phyloP scores from a whole-genome alignment of 1,139 yeast genomes.

The Lodderomyces theae region DNA sequence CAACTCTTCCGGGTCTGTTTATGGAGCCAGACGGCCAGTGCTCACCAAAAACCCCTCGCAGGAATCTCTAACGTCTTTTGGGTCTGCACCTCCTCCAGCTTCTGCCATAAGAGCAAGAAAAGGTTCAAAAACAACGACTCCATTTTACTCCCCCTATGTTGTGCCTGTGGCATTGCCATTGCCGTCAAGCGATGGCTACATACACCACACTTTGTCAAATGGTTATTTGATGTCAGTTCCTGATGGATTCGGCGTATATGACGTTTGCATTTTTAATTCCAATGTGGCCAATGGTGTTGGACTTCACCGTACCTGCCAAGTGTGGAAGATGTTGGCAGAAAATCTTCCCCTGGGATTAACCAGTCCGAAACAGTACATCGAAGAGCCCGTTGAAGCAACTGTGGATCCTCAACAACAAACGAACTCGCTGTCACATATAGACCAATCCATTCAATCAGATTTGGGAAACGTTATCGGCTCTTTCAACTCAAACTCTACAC shows the following conservation, averaged over 20 bases:
- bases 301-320: slow-evolving; percentile 57
- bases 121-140: neutral
- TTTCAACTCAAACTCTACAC: slow-evolving; percentile 44
- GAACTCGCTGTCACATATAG: slow-evolving; percentile 13
- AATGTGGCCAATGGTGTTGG: slow-evolving; percentile 54
- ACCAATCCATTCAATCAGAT: slow-evolving; percentile 39
- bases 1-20: slow-evolving; percentile 6
- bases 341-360: slow-evolving; percentile 46
- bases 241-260: slow-evolving; percentile 48
- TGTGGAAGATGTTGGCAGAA: slow-evolving; percentile 65
- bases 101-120: slow-evolving; percentile 12
- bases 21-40: slow-evolving; percentile 22
- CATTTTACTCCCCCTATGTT: slow-evolving; percentile 38
- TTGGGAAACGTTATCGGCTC: slow-evolving; percentile 45
- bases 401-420: slow-evolving; percentile 1
- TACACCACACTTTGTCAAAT: slow-evolving; percentile 41
- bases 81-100: slow-evolving; percentile 14
- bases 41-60: slow-evolving; percentile 35
- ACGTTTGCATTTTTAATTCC: slow-evolving; percentile 61
- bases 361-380: slow-evolving; percentile 8
- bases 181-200: slow-evolving; percentile 39
- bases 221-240: slow-evolving; percentile 45
- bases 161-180: slow-evolving; percentile 45
- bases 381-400: neutral
- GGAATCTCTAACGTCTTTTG: slow-evolving; percentile 28